These are phyloP conservation scores for Areca catechu DNA, from an alignment of 176 grass and related monocot species.

Conservation along the genomic window DNA sequence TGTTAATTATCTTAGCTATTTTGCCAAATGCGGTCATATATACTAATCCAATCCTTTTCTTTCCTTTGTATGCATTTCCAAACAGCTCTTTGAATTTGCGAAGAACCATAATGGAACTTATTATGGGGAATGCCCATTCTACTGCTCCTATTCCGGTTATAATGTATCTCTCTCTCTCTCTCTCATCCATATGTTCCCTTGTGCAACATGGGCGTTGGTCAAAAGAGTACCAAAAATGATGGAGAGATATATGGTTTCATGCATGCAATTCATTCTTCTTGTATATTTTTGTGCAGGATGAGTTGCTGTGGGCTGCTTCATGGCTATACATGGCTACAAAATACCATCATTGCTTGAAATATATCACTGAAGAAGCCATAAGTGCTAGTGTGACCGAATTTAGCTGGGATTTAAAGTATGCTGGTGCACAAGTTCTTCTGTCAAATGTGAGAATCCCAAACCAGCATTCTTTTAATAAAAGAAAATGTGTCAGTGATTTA, in stretches of 20 bases:
- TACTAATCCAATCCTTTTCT: no score
- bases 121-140: slow-evolving; percentile 98
- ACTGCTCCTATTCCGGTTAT: slow-evolving; percentile 93
- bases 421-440: slow-evolving; percentile 76
- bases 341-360: slow-evolving; percentile 44
- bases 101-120: slow-evolving; percentile 63
- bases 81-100: slow-evolving; percentile 60
- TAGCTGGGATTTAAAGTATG: slow-evolving; percentile 96
- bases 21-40: no score
- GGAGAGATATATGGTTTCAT: no score
- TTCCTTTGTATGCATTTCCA: no score
- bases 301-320: slow-evolving; percentile 84
- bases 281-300: slow-evolving; percentile 39
- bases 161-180: slow-evolving; percentile 30
- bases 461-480: no score
- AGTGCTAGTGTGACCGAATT: slow-evolving; percentile 76
- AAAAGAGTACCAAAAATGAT: no score
- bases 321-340: slow-evolving; percentile 80
- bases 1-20: no score
- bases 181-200: neutral
- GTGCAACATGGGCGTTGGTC: no score
- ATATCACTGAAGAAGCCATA: slow-evolving; percentile 56
- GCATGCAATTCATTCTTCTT: no score
- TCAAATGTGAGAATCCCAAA: slow-evolving; percentile 21
- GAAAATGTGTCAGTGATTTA: no score